Percentiles rank a stretch among this genome's conserved stretches.
Evolutionary conservation across 345 rosid species (phyloP).

Genomic region (Eucalyptus paniculata): DNA sequence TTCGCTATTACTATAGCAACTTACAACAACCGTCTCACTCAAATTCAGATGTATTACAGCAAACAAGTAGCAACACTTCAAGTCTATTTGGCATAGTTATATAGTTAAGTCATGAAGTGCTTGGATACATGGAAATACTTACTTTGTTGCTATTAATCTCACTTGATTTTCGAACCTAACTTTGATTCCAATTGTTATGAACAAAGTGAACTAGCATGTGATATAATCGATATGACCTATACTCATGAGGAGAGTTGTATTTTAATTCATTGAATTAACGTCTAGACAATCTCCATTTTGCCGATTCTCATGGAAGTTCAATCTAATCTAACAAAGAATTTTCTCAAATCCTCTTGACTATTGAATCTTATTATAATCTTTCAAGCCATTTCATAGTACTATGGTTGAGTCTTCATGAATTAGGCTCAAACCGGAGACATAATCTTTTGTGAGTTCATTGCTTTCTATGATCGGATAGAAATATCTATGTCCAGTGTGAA

Average conservation of each 20-base stretch:
- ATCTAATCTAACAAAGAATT: neutral
- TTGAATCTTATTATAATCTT: neutral
- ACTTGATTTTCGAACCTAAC: neutral
- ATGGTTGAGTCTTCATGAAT: neutral
- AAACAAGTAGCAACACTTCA: neutral
- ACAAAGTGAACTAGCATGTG: neutral
- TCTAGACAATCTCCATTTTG: neutral
- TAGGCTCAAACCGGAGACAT: neutral
- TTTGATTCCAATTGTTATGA: neutral
- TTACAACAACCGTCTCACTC: neutral
- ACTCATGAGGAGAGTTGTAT: neutral
- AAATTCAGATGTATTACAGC: neutral
- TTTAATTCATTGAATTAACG: neutral
- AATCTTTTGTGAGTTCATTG: neutral
- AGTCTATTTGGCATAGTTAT: neutral
- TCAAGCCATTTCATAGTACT: neutral
- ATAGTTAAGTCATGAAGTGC: neutral
- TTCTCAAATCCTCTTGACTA: neutral
- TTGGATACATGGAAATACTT: neutral
- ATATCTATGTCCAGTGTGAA: neutral
- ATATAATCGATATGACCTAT: neutral
- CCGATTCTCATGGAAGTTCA: neutral
- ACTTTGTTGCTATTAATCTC: neutral
- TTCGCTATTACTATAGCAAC: neutral
- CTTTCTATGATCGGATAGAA: neutral